Base-by-base conservation (phyloP, 2,329 filamentous ascomycete species). In the Colletotrichum lupini region DNA sequence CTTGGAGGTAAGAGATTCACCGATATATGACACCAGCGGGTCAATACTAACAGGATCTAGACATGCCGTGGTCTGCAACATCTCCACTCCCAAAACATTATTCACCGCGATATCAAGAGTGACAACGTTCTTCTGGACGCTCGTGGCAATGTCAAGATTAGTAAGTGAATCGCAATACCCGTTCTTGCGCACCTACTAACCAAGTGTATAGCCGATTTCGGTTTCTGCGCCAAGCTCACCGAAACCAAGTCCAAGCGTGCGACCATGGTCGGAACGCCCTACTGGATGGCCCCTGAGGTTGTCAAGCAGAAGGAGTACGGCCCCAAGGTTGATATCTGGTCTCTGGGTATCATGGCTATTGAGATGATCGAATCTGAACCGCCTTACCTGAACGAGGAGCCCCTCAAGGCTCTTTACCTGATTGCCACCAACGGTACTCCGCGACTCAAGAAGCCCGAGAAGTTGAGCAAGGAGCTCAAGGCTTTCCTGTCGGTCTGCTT, bases 321-420 rank as follows among this genome's bases (percentile, higher is more conserved):
- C 52, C 94, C 94, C 80, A 98, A 98, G 88, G 97, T 98, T 75
- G 97, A 99, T 81, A 98, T 98, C 81, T 99, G 97, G 97, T 98
- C 95, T 35, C 87, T 99, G 75, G 97, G 97, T 80, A 99, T 99
- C 85, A 99, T 98, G 97, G 96, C 97, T 28, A 98, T 99, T 80
- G 97, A 99, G 85, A 98, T 99, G 97, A 98, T 98, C 80, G 97
- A 99, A 82, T 97, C 95, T 22, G 97, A 99, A 83, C 97, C 97
- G 6, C 97, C 97, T 0, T 99, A 99, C 82, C 90, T 98, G 49
- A 98, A 98, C 84, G 97, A 98, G 84, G 96, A 98, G 83, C 97
- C 97, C 0, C 90, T 99, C 69, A 98, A 98, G 88, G 97, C 97
- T 8, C 89, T 99, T 59, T 99, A 98, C 82, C 90, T 99, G 75